phyloP scores from a whole-genome alignment of 805 yeast species.

The Debaryomyces prosopidis region DNA sequence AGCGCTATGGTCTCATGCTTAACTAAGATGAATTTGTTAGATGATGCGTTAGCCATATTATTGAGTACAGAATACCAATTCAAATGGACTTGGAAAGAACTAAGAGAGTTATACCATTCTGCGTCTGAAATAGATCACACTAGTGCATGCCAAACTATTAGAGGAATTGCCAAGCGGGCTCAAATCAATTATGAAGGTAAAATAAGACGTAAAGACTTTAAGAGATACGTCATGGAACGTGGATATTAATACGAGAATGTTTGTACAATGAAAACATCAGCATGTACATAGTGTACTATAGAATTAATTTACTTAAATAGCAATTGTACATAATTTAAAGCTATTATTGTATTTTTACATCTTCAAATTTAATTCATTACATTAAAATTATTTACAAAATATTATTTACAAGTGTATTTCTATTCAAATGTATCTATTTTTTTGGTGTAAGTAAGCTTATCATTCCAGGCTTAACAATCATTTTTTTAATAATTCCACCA shows the following conservation, averaged over 20 bases:
- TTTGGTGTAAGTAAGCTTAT: constrained; percentile 42
- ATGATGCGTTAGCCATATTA: constrained; percentile 72
- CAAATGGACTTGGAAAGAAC: constrained; percentile 59
- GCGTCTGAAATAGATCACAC: constrained; percentile 34
- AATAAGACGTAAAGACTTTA: constrained; percentile 35
- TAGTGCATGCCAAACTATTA: constrained; percentile 26
- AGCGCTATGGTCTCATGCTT: constrained; percentile 63
- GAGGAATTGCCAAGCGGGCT: constrained; percentile 35
- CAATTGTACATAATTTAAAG: not conserved
- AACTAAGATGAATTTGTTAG: constrained; percentile 51
- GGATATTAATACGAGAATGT: constrained; percentile 24
- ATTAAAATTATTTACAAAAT: constrained; percentile 2
- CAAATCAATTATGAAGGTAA: constrained; percentile 40
- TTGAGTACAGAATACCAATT: constrained; percentile 67
- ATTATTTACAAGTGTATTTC: constrained; percentile 4
- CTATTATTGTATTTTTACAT: not conserved
- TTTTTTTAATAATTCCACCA: constrained; percentile 46
- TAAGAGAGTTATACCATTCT: constrained; percentile 27
- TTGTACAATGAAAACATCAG: not conserved
- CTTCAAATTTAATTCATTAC: constrained; percentile 4
- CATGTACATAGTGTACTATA: constrained; percentile 13
- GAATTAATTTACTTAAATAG: not conserved
- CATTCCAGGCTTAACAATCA: constrained; percentile 54
- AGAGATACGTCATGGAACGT: constrained; percentile 29
- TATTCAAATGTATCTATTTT: constrained; percentile 12